Percentiles rank a stretch among this genome's conserved stretches.
phyloP scores from a whole-genome alignment of 2,329 filamentous ascomycete species.

The Fusarium tricinctum region DNA sequence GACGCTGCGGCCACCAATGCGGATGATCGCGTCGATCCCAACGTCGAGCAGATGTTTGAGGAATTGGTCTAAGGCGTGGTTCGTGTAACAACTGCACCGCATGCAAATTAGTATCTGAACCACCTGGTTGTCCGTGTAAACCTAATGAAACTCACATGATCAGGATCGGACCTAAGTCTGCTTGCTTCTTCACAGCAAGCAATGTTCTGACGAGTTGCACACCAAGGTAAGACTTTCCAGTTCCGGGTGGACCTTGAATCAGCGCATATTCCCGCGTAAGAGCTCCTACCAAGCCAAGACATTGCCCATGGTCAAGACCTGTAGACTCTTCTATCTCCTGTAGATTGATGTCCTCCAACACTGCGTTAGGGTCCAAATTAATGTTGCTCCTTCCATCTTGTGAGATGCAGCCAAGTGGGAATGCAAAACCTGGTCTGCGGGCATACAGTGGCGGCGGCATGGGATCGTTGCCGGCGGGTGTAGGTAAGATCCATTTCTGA shows the following conservation, averaged over 20 bases:
- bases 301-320: slow-evolving; percentile 66
- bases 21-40: slow-evolving; percentile 65
- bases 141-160: no score
- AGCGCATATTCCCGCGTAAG: slow-evolving; percentile 68
- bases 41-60: slow-evolving; percentile 68
- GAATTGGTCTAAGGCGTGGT: slow-evolving; percentile 65
- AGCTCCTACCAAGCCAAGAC: slow-evolving; percentile 65
- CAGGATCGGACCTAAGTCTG: slow-evolving; percentile 51
- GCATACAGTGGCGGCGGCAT: no score
- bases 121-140: no score
- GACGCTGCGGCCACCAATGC: slow-evolving; percentile 63
- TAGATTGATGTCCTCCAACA: neutral
- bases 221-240: slow-evolving; percentile 75
- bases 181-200: slow-evolving; percentile 57
- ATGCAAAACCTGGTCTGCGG: no score
- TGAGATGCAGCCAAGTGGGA: no score
- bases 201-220: slow-evolving; percentile 68
- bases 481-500: no score
- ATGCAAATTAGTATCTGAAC: no score
- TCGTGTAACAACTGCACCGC: slow-evolving; percentile 58
- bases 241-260: slow-evolving; percentile 78
- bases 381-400: no score
- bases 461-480: no score
- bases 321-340: slow-evolving; percentile 47
- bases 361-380: neutral